Evolutionary conservation across 306 rosid species (phyloP).

Genomic region (Boehmeria nivea): DNA sequence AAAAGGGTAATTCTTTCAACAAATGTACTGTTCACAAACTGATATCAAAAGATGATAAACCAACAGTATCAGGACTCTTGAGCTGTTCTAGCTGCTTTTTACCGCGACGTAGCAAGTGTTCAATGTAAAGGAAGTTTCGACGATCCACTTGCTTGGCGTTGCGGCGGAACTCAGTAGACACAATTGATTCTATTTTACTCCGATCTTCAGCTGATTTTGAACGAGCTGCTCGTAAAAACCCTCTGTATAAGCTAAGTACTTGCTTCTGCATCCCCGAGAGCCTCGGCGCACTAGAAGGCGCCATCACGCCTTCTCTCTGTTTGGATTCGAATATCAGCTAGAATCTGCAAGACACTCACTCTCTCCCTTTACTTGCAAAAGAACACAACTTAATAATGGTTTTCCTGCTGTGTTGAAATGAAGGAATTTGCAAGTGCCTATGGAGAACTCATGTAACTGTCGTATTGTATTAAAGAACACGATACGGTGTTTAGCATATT

Average conservation of each 20-base stretch:
- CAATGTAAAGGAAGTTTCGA: slow-evolving; percentile 70
- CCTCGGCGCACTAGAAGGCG: slow-evolving; percentile 33
- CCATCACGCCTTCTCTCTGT: slow-evolving; percentile 36
- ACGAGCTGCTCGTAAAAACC: slow-evolving; percentile 72
- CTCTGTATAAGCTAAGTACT: slow-evolving; percentile 72
- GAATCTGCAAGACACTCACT: no score
- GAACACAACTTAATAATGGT: no score
- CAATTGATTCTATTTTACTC: slow-evolving; percentile 46
- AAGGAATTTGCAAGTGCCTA: no score
- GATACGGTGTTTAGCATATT: no score
- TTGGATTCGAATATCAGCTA: no score
- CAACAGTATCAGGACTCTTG: slow-evolving; percentile 48
- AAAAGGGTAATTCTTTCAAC: no score
- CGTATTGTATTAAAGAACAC: no score
- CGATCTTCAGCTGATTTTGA: slow-evolving; percentile 55
- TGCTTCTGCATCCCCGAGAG: slow-evolving; percentile 90
- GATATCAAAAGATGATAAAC: slow-evolving; percentile 45
- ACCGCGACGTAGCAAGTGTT: slow-evolving; percentile 70
- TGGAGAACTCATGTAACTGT: no score
- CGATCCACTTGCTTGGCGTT: slow-evolving; percentile 62
- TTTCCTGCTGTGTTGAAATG: no score
- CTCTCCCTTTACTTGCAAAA: no score
- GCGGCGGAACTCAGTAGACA: slow-evolving; percentile 55
- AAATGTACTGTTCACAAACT: slow-evolving; percentile 1
- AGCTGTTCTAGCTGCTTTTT: slow-evolving; percentile 83